These are phyloP conservation scores for Perkinsus chesapeaki DNA, from an alignment of 169 alveolate genomes.

Conservation along the genomic window DNA sequence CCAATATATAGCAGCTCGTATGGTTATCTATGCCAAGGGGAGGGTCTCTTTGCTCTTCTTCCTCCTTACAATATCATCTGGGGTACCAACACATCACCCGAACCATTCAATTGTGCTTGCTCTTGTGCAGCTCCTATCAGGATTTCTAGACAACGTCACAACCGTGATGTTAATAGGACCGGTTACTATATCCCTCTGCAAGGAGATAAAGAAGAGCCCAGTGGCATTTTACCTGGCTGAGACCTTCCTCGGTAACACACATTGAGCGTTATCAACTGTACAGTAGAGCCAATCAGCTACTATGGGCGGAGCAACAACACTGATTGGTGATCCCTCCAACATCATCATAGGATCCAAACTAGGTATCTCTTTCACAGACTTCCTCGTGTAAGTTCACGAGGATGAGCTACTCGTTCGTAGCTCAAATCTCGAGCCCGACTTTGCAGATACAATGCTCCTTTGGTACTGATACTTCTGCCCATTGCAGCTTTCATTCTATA, in stretches of 20 bases:
- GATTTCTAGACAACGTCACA: constrained; percentile 8
- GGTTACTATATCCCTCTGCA: neutral
- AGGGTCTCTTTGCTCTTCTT: neutral
- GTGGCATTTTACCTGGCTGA: neutral
- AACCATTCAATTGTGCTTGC: neutral
- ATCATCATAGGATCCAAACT: constrained; percentile 2
- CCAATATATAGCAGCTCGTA: neutral
- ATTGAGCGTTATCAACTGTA: neutral
- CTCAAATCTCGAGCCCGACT: no score
- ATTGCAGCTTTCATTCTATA: neutral
- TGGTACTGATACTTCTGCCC: neutral
- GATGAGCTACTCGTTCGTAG: no score
- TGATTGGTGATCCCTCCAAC: constrained; percentile 5
- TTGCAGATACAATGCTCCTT: constrained; percentile 5
- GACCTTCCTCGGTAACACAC: neutral
- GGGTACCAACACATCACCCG: neutral
- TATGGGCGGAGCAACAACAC: neutral
- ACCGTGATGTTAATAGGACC: constrained; percentile 11
- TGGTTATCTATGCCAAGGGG: neutral
- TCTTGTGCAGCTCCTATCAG: neutral
- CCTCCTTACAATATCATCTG: neutral
- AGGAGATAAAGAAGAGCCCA: neutral
- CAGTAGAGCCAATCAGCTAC: neutral
- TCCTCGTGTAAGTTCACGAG: neutral
- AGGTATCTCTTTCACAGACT: neutral